phyloP scores from a whole-genome alignment of 192 early-diverging fungal species.

The Dispira parvispora region DNA sequence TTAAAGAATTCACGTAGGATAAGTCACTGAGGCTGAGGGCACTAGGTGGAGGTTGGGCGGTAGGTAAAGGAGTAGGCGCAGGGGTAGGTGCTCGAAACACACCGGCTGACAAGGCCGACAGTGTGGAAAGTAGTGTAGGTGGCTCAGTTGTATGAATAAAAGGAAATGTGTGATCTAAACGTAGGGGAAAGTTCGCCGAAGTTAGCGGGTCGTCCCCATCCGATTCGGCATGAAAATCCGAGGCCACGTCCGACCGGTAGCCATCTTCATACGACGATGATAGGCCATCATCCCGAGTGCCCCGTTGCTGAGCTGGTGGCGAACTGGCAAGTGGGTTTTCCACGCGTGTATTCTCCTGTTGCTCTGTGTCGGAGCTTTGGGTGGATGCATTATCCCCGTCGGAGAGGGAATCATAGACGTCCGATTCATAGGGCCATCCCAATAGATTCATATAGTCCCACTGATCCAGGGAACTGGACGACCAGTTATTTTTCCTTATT shows the following conservation, averaged over 20 bases:
- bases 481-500: neutral
- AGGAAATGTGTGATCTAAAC: neutral
- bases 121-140: neutral
- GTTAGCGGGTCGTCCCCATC: neutral
- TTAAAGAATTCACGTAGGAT: slow-evolving; percentile 6
- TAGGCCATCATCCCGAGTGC: neutral
- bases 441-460: slow-evolving; percentile 1
- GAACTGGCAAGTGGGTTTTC: neutral
- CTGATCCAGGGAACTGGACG: slow-evolving; percentile 9
- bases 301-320: neutral
- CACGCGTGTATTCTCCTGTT: neutral
- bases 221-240: neutral
- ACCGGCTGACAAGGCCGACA: neutral
- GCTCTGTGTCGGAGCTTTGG: neutral
- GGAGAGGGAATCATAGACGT: slow-evolving; percentile 1
- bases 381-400: neutral
- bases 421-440: neutral
- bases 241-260: neutral
- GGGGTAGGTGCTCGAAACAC: slow-evolving; percentile 1
- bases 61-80: slow-evolving; percentile 1
- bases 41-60: neutral
- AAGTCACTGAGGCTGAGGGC: neutral
- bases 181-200: neutral
- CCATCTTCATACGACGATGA: slow-evolving; percentile 2
- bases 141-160: slow-evolving; percentile 2